Evolutionary conservation across 2,329 filamentous ascomycete species (phyloP).

Genomic region (Penicillium fuscoglaucum): DNA sequence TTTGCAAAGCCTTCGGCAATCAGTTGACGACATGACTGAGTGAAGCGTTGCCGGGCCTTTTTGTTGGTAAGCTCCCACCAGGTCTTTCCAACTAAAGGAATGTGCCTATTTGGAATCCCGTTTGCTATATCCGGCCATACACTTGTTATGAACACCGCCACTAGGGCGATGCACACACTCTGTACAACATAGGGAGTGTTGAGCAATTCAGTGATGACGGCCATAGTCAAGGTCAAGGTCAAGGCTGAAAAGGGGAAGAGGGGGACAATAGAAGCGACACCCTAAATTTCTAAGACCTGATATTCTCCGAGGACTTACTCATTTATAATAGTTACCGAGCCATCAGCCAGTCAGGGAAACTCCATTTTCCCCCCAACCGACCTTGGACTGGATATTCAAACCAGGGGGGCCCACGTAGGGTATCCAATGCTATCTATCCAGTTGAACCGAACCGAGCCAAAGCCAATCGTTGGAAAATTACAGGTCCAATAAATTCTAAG

Average conservation of each 20-base stretch:
- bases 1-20: constrained; percentile 32
- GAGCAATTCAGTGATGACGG: constrained; percentile 25
- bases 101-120: constrained; percentile 29
- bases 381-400: background rate
- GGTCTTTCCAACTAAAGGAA: constrained; percentile 32
- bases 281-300: background rate
- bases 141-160: constrained; percentile 23
- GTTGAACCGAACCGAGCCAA: constrained; percentile 1
- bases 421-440: background rate
- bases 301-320: background rate
- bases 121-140: constrained; percentile 29
- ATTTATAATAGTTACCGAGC: constrained; percentile 1
- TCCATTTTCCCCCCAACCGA: background rate
- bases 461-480: constrained; percentile 1
- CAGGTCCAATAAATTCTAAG: background rate
- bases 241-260: background rate
- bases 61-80: constrained; percentile 35
- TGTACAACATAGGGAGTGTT: constrained; percentile 26
- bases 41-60: constrained; percentile 32
- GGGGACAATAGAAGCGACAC: background rate
- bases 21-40: constrained; percentile 25
- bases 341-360: background rate
- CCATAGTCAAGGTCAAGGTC: constrained; percentile 20
- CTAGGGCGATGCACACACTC: constrained; percentile 21
- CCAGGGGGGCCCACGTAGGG: background rate